Conservation (phyloP, 2,329 filamentous ascomycete species). For the Lachnellula arida region DNA sequence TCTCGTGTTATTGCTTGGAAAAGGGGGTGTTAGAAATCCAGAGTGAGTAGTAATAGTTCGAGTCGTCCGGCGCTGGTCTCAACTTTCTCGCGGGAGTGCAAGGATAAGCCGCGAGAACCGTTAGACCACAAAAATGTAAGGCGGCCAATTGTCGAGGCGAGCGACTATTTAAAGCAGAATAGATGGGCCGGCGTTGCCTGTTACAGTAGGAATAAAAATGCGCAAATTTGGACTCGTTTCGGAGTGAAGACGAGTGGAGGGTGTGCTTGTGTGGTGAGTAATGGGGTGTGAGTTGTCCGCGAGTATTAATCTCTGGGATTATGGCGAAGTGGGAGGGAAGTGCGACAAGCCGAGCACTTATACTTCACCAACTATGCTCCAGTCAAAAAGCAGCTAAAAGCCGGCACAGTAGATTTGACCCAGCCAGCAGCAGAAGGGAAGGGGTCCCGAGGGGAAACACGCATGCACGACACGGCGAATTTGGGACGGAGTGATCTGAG, state of each 20-base stretch:
- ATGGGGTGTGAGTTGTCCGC: constrained; percentile 5
- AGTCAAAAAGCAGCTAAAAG: neutral
- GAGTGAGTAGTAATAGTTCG: constrained; percentile 1
- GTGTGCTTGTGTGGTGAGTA: constrained; percentile 2
- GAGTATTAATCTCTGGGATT: constrained; percentile 12
- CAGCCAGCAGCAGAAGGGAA: neutral
- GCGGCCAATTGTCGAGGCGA: constrained; percentile 20
- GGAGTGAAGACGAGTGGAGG: constrained; percentile 13
- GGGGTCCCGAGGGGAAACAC: too few species aligned
- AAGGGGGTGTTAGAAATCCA: constrained; percentile 19
- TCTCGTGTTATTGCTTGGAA: constrained; percentile 3
- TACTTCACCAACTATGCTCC: constrained; percentile 13
- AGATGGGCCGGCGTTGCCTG: constrained; percentile 19
- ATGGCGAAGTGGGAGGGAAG: constrained; percentile 8
- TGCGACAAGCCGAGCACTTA: constrained; percentile 26
- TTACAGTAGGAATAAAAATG: constrained; percentile 17
- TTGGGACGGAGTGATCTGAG: constrained; percentile 1
- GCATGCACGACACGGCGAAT: neutral
- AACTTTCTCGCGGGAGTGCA: constrained; percentile 9
- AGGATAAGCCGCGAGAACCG: constrained; percentile 13
- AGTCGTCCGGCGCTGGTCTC: constrained; percentile 9
- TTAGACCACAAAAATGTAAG: constrained; percentile 15
- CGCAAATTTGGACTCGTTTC: constrained; percentile 16
- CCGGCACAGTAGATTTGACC: neutral
- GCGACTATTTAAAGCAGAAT: constrained; percentile 8